phyloP scores from a whole-genome alignment of 306 rosid genomes.

The Inga oerstediana region DNA sequence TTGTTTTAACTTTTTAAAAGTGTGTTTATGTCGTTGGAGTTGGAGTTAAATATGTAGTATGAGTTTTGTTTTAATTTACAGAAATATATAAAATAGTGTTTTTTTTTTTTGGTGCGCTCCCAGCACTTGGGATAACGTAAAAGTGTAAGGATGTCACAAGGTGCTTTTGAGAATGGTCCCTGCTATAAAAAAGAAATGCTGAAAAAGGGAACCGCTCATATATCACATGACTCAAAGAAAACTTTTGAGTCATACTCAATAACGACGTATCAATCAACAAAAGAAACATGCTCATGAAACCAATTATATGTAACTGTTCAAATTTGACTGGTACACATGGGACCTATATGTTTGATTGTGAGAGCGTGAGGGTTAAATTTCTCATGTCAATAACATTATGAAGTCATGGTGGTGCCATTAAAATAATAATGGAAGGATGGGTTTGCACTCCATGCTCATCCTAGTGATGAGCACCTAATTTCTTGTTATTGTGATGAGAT shows the following conservation, averaged over 20 bases:
- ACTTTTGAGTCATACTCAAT: neutral
- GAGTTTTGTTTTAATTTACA: too few species aligned
- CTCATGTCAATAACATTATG: neutral
- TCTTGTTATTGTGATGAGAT: too few species aligned
- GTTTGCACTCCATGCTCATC: too few species aligned
- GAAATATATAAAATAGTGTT: too few species aligned
- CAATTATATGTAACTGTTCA: neutral
- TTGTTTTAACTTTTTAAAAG: too few species aligned
- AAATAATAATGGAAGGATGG: neutral
- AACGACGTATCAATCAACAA: neutral
- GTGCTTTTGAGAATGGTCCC: neutral
- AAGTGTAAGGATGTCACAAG: neutral
- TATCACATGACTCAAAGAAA: neutral
- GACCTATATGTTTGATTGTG: neutral
- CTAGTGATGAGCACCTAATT: too few species aligned
- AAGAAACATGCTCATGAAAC: neutral
- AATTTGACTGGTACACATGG: neutral
- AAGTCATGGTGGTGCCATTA: neutral
- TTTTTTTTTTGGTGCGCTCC: too few species aligned
- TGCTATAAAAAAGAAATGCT: neutral
- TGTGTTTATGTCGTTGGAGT: too few species aligned
- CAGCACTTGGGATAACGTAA: too few species aligned
- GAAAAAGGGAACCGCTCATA: neutral
- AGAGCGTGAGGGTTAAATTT: neutral
- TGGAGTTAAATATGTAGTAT: too few species aligned